Conservation (phyloP, 2,329 filamentous ascomycete species). For the Venturia pyrina region DNA sequence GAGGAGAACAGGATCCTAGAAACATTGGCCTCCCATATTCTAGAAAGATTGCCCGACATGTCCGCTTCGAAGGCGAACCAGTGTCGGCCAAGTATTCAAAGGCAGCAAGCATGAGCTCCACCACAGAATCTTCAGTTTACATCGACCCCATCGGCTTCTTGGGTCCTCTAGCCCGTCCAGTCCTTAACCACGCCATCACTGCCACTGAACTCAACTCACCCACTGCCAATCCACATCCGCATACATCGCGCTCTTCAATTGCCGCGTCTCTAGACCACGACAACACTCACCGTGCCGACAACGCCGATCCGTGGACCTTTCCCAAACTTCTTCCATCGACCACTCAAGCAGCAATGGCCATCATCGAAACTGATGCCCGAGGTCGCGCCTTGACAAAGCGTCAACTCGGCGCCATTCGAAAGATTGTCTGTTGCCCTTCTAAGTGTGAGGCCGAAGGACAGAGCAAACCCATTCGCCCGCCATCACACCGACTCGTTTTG, state of each 20-base stretch:
- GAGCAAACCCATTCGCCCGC: neutral
- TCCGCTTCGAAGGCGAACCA: neutral
- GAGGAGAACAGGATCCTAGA: too few species aligned
- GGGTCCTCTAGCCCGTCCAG: neutral
- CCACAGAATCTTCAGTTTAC: neutral
- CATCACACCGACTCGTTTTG: neutral
- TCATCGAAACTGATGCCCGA: neutral
- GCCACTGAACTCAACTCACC: neutral
- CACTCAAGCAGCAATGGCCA: neutral
- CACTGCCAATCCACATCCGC: neutral
- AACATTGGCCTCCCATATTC: too few species aligned
- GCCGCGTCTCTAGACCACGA: neutral
- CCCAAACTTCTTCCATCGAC: neutral
- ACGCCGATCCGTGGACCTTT: neutral
- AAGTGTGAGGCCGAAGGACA: neutral
- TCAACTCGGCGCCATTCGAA: conserved; percentile 1
- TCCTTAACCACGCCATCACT: neutral
- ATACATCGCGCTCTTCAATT: neutral
- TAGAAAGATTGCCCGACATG: neutral
- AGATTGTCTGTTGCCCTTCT: neutral
- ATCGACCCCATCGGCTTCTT: neutral
- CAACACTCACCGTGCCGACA: neutral
- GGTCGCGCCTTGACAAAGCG: conserved; percentile 1
- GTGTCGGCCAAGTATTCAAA: neutral
- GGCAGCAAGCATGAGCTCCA: neutral